phyloP scores from a whole-genome alignment of 345 rosid species.

The Ceriops decandra region DNA sequence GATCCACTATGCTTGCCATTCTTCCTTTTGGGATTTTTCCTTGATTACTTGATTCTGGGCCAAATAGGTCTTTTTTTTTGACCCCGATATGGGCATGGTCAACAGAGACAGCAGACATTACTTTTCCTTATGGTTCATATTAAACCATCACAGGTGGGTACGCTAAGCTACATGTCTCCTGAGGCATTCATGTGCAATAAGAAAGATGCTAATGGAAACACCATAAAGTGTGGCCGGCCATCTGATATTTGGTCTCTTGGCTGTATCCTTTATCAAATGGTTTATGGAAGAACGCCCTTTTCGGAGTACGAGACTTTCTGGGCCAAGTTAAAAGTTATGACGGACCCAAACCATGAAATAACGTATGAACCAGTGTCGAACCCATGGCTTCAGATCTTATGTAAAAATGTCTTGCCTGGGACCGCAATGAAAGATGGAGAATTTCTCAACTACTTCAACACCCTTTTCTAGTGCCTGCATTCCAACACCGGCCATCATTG shows the following conservation, averaged over 20 bases:
- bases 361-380: conserved; percentile 62
- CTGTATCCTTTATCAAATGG: conserved; percentile 97
- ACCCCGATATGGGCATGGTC: too few relatives aligned
- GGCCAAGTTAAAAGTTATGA: conserved; percentile 97
- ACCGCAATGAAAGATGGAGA: conserved; percentile 84
- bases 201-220: conserved; percentile 76
- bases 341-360: conserved; percentile 83
- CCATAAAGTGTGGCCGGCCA: conserved; percentile 91
- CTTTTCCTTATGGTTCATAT: conserved; percentile 8
- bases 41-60: too few relatives aligned
- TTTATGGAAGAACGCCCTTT: conserved; percentile 93
- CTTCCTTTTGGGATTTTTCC: too few relatives aligned
- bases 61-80: too few relatives aligned
- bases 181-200: conserved; percentile 99
- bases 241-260: conserved; percentile 99
- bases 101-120: too few relatives aligned
- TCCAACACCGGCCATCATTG: conserved; percentile 34
- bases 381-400: conserved; percentile 89
- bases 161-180: conserved; percentile 98
- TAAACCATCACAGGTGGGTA: conserved; percentile 65
- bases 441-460: conserved; percentile 88
- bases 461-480: conserved; percentile 85
- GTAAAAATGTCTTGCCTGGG: conserved; percentile 97
- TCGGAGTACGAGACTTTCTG: conserved; percentile 89
- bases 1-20: too few relatives aligned